A percentile compares a stretch with the other conserved stretches of the same genome.
These are phyloP conservation scores for Serendipita sp. DNA, from an alignment of 768 basidiomycete genomes.

Conservation along the genomic window DNA sequence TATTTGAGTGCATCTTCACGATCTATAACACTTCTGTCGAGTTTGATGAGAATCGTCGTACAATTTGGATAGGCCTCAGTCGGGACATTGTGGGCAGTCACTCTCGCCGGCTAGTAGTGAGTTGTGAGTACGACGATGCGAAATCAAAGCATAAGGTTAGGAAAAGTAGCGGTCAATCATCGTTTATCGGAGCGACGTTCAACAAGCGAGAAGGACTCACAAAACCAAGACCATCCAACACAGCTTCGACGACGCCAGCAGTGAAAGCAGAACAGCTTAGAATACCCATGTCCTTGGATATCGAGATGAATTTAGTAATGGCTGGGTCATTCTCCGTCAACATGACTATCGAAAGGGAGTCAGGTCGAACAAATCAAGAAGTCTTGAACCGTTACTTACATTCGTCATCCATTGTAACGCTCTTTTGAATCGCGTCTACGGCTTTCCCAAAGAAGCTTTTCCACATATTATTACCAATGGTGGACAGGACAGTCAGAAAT, in stretches of 20 bases:
- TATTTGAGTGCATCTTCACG: conserved; percentile 83
- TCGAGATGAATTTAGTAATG: conserved; percentile 80
- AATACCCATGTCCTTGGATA: conserved; percentile 86
- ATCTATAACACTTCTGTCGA: conserved; percentile 84
- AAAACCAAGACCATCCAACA: conserved; percentile 84
- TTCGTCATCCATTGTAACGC: conserved; percentile 92
- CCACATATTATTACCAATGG: conserved; percentile 92
- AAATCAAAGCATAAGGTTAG: conserved; percentile 3
- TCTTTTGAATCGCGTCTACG: conserved; percentile 91
- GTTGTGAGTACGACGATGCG: conserved; percentile 10
- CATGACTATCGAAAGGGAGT: conserved; percentile 59
- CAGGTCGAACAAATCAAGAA: neutral
- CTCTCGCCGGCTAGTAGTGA: conserved; percentile 66
- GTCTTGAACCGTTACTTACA: conserved; percentile 50
- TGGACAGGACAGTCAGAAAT: conserved; percentile 82
- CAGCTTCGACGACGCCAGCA: conserved; percentile 94
- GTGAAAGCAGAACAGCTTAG: conserved; percentile 96
- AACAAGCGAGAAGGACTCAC: conserved; percentile 42
- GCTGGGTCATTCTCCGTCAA: conserved; percentile 93
- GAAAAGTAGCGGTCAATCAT: too few species aligned
- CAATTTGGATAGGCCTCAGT: conserved; percentile 64
- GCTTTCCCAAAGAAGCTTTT: conserved; percentile 83
- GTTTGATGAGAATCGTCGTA: conserved; percentile 94
- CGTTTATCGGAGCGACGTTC: neutral
- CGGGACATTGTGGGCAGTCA: conserved; percentile 90